These are phyloP conservation scores for Aspergillus hiratsukae DNA, from an alignment of 2,329 filamentous ascomycete species.

Conservation along the genomic window DNA sequence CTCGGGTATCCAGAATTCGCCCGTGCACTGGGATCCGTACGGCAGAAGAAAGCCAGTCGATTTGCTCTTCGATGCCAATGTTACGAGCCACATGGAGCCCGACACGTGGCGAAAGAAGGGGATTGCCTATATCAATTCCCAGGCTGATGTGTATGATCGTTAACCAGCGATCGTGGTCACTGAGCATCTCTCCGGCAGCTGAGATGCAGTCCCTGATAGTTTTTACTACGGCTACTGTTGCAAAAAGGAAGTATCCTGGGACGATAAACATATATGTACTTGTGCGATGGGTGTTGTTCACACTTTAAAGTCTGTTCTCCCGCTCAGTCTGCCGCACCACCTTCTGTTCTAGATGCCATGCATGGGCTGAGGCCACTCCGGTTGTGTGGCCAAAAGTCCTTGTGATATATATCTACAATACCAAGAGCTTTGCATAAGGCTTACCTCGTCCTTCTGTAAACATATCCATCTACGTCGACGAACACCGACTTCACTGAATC, in stretches of 20 bases:
- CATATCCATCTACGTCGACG: not conserved
- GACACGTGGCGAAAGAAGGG: slow-evolving; percentile 43
- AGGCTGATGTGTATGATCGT: slow-evolving; percentile 21
- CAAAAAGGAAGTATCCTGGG: not conserved
- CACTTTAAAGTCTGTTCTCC: no score
- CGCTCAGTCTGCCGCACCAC: no score
- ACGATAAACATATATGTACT: not conserved
- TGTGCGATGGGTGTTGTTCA: no score
- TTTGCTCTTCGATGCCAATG: slow-evolving; percentile 49
- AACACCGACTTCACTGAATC: not conserved
- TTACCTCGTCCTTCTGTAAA: not conserved
- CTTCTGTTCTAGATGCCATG: no score
- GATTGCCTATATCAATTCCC: slow-evolving; percentile 29
- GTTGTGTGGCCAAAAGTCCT: no score
- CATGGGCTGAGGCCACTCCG: no score
- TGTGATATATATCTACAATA: not conserved
- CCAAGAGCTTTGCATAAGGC: not conserved
- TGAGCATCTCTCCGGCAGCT: not conserved
- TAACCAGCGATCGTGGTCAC: slow-evolving; percentile 2
- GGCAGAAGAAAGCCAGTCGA: slow-evolving; percentile 39
- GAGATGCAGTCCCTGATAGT: not conserved
- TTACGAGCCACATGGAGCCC: slow-evolving; percentile 39
- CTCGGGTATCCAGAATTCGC: slow-evolving; percentile 18
- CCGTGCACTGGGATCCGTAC: slow-evolving; percentile 45
- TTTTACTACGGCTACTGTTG: not conserved